Conservation (phyloP, 768 basidiomycete species). For the Lactarius akahatsu region DNA sequence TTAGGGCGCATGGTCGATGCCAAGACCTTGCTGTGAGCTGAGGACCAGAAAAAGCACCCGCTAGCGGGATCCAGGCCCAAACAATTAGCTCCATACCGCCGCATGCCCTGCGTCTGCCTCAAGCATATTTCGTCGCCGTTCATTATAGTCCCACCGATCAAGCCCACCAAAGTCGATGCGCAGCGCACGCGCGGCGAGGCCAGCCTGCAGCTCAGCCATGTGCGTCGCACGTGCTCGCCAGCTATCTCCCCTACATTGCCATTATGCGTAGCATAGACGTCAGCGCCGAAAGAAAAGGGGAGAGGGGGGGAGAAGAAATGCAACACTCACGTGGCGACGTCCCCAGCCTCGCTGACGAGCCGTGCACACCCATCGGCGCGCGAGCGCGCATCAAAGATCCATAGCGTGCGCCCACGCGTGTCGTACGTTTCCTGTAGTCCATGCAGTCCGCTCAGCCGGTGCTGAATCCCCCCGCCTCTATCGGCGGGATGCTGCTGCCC, state of each 20-base stretch:
- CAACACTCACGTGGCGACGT: slow-evolving; percentile 64
- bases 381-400: slow-evolving; percentile 72
- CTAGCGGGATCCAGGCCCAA: not conserved
- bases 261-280: not conserved
- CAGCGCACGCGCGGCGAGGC: slow-evolving; percentile 57
- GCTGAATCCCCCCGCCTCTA: slow-evolving; percentile 42
- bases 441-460: slow-evolving; percentile 58
- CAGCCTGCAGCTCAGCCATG: slow-evolving; percentile 71
- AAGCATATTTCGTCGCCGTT: slow-evolving; percentile 62
- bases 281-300: not conserved
- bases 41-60: not conserved
- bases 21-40: too few relatives aligned
- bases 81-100: not conserved
- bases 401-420: slow-evolving; percentile 53
- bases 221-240: slow-evolving; percentile 74
- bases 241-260: slow-evolving; percentile 62
- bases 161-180: slow-evolving; percentile 74
- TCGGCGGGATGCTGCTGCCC: slow-evolving; percentile 39
- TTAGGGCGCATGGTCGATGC: too few relatives aligned
- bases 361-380: slow-evolving; percentile 66
- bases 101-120: slow-evolving; percentile 42
- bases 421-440: slow-evolving; percentile 74
- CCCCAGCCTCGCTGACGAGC: slow-evolving; percentile 55
- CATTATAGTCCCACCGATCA: slow-evolving; percentile 68
- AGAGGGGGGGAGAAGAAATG: not conserved